Evolutionary conservation across 2,329 filamentous ascomycete species (phyloP).

Genomic region (Nemania sp.): DNA sequence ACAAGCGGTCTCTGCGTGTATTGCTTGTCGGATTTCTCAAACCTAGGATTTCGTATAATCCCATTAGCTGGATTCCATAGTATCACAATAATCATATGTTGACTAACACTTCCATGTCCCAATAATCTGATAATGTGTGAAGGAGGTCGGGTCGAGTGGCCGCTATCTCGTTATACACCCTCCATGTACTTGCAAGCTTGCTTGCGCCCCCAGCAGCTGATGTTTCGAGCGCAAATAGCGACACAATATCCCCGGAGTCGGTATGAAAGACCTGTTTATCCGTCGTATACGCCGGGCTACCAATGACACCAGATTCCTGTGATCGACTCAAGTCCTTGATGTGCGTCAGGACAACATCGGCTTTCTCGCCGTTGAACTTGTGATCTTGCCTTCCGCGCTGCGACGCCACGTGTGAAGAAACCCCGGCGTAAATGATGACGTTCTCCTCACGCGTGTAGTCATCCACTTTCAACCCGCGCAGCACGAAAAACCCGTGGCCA

Average conservation of each 20-base stretch:
- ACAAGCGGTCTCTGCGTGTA: conserved; percentile 65
- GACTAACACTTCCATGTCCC: conserved; percentile 61
- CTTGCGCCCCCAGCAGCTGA: conserved; percentile 68
- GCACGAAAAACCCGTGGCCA: conserved; percentile 71
- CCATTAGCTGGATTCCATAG: not conserved
- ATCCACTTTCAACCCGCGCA: conserved; percentile 68
- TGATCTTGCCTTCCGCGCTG: conserved; percentile 66
- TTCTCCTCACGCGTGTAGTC: conserved; percentile 67
- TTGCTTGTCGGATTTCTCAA: conserved; percentile 58
- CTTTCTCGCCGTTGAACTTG: conserved; percentile 57
- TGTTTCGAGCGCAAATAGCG: conserved; percentile 65
- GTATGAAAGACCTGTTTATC: conserved; percentile 60
- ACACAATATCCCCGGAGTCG: conserved; percentile 69
- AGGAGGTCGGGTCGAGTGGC: conserved; percentile 69
- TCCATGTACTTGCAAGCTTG: conserved; percentile 68
- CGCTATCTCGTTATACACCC: conserved; percentile 73
- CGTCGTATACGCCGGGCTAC: conserved; percentile 57
- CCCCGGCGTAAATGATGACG: conserved; percentile 69
- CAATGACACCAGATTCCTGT: conserved; percentile 59
- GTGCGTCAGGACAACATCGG: conserved; percentile 67
- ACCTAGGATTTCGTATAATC: conserved; percentile 9
- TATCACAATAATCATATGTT: not conserved
- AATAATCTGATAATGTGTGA: conserved; percentile 64
- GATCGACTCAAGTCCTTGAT: conserved; percentile 68
- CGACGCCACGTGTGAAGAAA: conserved; percentile 68